These are phyloP conservation scores for Daedaleopsis nitida DNA, from an alignment of 768 basidiomycete genomes.

Conservation along the genomic window DNA sequence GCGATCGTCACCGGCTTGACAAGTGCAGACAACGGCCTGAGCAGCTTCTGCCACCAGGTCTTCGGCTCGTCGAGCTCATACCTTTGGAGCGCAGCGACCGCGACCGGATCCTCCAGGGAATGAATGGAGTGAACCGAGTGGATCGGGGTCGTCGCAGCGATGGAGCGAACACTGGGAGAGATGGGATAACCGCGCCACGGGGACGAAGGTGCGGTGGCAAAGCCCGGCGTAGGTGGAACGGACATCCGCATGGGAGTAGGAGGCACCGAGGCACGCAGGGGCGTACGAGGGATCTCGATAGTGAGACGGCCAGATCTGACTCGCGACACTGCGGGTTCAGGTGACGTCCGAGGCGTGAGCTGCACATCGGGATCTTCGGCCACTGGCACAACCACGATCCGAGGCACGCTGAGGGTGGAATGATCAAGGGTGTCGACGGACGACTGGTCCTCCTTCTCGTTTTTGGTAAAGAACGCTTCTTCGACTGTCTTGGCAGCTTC, in stretches of 20 bases:
- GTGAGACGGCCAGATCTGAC: constrained; percentile 5
- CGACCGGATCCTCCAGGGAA: constrained; percentile 1
- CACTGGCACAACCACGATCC: constrained; percentile 3
- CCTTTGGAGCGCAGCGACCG: not conserved
- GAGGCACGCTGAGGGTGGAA: not conserved
- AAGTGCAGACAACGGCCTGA: constrained; percentile 28
- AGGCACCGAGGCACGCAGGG: constrained; percentile 7
- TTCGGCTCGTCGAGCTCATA: not conserved
- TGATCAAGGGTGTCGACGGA: constrained; percentile 6
- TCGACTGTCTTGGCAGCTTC: constrained; percentile 6
- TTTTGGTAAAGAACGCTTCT: constrained; percentile 2
- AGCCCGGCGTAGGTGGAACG: not conserved
- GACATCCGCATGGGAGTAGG: constrained; percentile 6
- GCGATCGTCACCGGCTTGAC: constrained; percentile 40
- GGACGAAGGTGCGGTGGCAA: constrained; percentile 8
- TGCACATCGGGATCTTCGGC: constrained; percentile 29
- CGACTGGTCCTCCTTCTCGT: not conserved
- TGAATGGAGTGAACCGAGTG: not conserved
- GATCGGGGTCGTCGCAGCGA: constrained; percentile 12
- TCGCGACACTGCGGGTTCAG: constrained; percentile 18
- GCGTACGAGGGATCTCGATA: constrained; percentile 2
- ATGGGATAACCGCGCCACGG: not conserved
- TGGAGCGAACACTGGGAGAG: not conserved
- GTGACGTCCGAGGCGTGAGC: constrained; percentile 29
- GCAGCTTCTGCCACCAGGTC: constrained; percentile 9